Base-by-base conservation (phyloP, 805 yeast species). In the Pichia manshurica region DNA sequence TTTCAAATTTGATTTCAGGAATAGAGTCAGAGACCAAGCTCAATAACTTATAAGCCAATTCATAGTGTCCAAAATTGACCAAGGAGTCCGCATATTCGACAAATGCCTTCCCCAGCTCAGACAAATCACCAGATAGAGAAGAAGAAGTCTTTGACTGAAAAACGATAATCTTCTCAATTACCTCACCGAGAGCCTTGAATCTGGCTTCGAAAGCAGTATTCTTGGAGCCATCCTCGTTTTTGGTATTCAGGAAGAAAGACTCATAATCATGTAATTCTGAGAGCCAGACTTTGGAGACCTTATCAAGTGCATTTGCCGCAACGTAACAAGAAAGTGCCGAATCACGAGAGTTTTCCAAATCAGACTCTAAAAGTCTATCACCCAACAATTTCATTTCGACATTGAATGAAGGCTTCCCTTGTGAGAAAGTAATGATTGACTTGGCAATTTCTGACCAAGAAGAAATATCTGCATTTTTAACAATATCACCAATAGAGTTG, bases 371-470 rank as follows among this genome's bases (percentile, higher is more conserved):
- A 20, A 93, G 67, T 55, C 96, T 78, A 62, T 86, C 89, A 61
- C 97, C 99, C 50, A 93, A 73, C 48, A 73, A 73, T 28, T 79
- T 68, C 51, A 86, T 75, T 52, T 82, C 74, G 8, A 66, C 56
- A 55, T 77, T 77, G 64, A 77, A 84, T 36, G 73, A 72, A 2
- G 66, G 67, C 4, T 53, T 75, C 75, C 15, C 48, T n/a, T 34
- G 23, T 9, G 52, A 63, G 57, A 76, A 84, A 2, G 87, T 75
- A 45, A 79, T 63, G 47, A 90, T 76, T 15, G 88, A 75, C 38
- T 77, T 71, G n/a, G 89, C 87, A 55, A 86, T 80, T 38, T 81
- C 82, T 56, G 79, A 84, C 99, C 99, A 93, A 54, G 86, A 81
- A 19, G 46, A 45, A 35, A 90, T 80, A 59, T 86, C 84, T 28